A percentile compares a stretch with the other conserved stretches of the same genome.
Evolutionary conservation across 192 early-diverging fungal genomes (phyloP).

Genomic region (Coemansia sp.): DNA sequence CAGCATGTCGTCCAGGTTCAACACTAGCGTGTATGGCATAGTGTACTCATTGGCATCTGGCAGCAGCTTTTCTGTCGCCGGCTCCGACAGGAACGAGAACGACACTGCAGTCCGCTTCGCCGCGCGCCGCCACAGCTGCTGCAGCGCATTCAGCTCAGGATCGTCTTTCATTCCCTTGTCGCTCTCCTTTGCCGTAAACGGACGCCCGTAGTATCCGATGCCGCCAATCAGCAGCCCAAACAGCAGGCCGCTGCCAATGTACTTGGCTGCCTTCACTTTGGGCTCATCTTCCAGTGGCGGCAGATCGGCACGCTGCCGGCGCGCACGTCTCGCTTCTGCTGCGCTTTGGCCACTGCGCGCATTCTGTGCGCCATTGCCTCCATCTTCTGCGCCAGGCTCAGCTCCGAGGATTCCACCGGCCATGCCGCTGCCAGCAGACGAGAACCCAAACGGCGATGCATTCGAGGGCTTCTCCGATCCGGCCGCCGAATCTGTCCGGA

Average conservation of each 20-base stretch:
- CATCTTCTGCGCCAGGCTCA: slow-evolving; percentile 7
- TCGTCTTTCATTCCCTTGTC: slow-evolving; percentile 45
- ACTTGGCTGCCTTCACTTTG: slow-evolving; percentile 45
- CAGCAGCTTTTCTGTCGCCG: slow-evolving; percentile 83
- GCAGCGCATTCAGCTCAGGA: slow-evolving; percentile 30
- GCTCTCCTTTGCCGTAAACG: slow-evolving; percentile 31
- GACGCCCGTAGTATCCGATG: slow-evolving; percentile 47
- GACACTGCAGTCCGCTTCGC: slow-evolving; percentile 20
- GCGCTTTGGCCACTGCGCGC: slow-evolving; percentile 34
- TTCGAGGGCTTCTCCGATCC: slow-evolving; percentile 5
- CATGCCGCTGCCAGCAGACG: slow-evolving; percentile 45
- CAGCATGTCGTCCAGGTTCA: slow-evolving; percentile 93
- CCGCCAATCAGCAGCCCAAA: slow-evolving; percentile 48
- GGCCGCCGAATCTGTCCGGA: neutral
- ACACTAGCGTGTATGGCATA: slow-evolving; percentile 87
- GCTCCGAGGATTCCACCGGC: slow-evolving; percentile 44
- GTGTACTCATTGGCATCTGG: slow-evolving; percentile 88
- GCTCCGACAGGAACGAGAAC: slow-evolving; percentile 58
- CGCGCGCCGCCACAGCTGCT: slow-evolving; percentile 46
- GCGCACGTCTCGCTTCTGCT: slow-evolving; percentile 53
- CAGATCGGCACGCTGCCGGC: slow-evolving; percentile 52
- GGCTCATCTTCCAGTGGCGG: slow-evolving; percentile 55
- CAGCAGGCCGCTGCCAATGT: slow-evolving; percentile 41
- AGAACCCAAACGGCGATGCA: slow-evolving; percentile 50
- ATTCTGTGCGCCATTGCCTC: neutral